These are phyloP conservation scores for Terana coerulea DNA, from an alignment of 768 basidiomycete species.

Conservation along the genomic window DNA sequence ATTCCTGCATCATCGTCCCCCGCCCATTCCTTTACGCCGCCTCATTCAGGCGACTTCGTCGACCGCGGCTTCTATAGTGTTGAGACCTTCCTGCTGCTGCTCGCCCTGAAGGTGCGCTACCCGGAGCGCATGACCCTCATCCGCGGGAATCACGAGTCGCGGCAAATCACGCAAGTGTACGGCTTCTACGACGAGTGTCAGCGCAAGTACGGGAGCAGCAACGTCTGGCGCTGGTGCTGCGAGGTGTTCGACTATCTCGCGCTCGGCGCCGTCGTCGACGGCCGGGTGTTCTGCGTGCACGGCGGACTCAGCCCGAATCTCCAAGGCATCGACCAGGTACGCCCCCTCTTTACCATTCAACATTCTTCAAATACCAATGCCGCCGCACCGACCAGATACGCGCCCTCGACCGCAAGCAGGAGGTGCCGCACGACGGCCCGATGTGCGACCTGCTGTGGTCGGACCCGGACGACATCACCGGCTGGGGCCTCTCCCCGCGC, in stretches of 20 bases:
- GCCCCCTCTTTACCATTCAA: conserved; percentile 10
- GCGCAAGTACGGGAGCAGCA: conserved; percentile 88
- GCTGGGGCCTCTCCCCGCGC: conserved; percentile 97
- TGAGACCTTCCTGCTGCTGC: conserved; percentile 91
- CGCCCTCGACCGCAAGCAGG: conserved; percentile 91
- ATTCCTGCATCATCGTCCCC: not conserved
- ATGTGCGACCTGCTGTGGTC: conserved; percentile 99
- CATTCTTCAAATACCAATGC: not conserved
- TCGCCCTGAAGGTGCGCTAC: conserved; percentile 95
- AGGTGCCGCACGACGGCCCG: conserved; percentile 96
- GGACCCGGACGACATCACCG: conserved; percentile 93
- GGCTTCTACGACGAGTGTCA: conserved; percentile 97
- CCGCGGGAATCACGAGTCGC: conserved; percentile 95
- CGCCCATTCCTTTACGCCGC: not conserved
- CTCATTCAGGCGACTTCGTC: conserved; percentile 87
- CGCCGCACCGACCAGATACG: too few species aligned
- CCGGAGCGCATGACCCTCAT: conserved; percentile 97
- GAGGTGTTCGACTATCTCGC: conserved; percentile 98
- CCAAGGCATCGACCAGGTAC: conserved; percentile 83
- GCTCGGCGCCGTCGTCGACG: conserved; percentile 94
- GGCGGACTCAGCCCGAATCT: conserved; percentile 92
- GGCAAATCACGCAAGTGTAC: conserved; percentile 96
- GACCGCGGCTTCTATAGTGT: conserved; percentile 97
- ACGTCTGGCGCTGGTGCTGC: conserved; percentile 98
- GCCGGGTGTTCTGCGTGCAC: conserved; percentile 95